Base-by-base conservation (phyloP, 805 yeast species). In the Zygosaccharomyces bailii region DNA sequence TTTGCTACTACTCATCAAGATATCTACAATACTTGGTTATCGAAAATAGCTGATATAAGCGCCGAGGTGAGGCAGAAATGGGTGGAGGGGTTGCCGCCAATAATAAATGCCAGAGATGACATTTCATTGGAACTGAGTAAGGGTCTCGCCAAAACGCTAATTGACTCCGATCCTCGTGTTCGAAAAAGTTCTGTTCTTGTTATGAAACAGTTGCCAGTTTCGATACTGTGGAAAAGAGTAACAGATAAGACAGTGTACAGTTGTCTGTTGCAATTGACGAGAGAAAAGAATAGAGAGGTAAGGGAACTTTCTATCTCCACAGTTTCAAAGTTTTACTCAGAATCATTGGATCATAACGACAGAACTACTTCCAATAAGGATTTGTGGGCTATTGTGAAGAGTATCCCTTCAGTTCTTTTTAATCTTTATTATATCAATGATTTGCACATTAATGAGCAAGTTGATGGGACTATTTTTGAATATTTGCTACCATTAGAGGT, bases 81-180 rank as follows among this genome's bases (percentile, higher is more conserved):
- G 96, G 79, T 78, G 0, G 78, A 78, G 39, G 75, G 79, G 27
- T 63, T 80, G 0, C 72, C 82, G 0, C 61, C 56, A 1, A 72
- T 84, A 5, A 49, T 87, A 2, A 54, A 59, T 4, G 49, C 60
- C 3, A 70, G 80, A 49, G 59, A 63, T 14, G 81, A 78, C 45
- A 60, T 76, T 1, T 66, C 75, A 1, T 54, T 65, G 0, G 89
- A 83, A 37, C 65, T 81, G 2, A 64, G 72, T 4, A 73, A 70
- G 45, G 86, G 90, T 1, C 53, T 86, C 8, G 68, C 78, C 13
- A 84, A 84, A 54, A 80, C 90, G 27, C 68, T 89, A 19, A 71
- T 84, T 30, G 96, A 89, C 65, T 68, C 81, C 0, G 88, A 86
- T 54, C 91, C 84, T 46, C 74, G 70, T 30, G 95, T 87, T 2